These are phyloP conservation scores for Paramecium caudatum DNA, from an alignment of 73 alveolate species.

Conservation along the genomic window DNA sequence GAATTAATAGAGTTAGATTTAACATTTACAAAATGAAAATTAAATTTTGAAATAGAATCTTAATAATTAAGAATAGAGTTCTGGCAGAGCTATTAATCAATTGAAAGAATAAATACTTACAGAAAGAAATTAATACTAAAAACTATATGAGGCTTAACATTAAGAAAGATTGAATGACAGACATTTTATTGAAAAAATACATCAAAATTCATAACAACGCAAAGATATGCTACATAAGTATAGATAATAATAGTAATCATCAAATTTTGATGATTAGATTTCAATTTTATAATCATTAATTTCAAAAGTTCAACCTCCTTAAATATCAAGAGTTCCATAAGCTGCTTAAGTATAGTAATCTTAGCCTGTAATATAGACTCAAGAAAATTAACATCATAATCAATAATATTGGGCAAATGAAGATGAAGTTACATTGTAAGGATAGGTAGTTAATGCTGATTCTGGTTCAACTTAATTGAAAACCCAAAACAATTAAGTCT, in stretches of 20 bases:
- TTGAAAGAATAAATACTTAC: background rate
- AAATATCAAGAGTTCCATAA: background rate
- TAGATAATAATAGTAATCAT: background rate
- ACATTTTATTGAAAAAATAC: constrained; percentile 12
- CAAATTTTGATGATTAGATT: constrained; percentile 33
- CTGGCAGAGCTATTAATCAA: background rate
- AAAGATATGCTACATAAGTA: constrained; percentile 14
- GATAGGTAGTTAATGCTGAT: constrained; percentile 42
- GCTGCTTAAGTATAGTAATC: constrained; percentile 12
- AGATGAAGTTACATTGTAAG: background rate
- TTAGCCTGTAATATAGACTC: background rate
- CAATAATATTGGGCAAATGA: constrained; percentile 60
- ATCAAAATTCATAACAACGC: constrained; percentile 1
- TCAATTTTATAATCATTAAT: background rate
- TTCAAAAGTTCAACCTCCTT: constrained; percentile 35
- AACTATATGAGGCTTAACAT: background rate
- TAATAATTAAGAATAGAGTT: background rate
- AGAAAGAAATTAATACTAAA: background rate
- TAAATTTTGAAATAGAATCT: background rate
- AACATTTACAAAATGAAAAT: constrained; percentile 38
- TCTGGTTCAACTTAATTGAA: constrained; percentile 66
- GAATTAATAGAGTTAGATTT: background rate
- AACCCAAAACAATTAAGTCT: background rate
- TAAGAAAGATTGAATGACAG: background rate
- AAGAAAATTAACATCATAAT: background rate